Evolutionary conservation across 2,329 filamentous ascomycete species (phyloP), one percentile per base, ranked within the genome.

Genomic region (Xylariaceae sp.): DNA sequence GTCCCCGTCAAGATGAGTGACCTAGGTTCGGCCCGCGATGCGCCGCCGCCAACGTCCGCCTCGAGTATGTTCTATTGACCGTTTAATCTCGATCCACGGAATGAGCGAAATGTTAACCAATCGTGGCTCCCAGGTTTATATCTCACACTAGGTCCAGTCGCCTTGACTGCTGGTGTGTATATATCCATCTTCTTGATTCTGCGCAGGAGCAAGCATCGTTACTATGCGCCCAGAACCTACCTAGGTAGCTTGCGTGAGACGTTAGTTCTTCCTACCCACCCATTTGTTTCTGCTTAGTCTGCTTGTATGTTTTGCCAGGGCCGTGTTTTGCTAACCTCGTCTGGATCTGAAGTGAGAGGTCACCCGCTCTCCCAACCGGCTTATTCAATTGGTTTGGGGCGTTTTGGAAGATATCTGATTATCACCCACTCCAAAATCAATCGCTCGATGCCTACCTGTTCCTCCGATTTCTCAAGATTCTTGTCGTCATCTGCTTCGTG

Each of bases 371-470:
- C 0, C 84, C 87, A 2, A 78, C 72, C 30, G 87, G 88, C 56
- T 72, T 85, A 51, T 76, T 89, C 67, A 83, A 88, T 66, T 92
- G 88, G 88, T 74, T 91, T 59, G 75, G 75, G 8, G 77, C 81
- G 10, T 89, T 90, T 75, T 88, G 84, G 76, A 82, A 81, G 67
- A 81, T 83, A 49, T 82, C 82, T 2, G 92, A 97, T 72, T 86
- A 86, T 47, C 91, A 90, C 70, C 85, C 92, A 30, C 83, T 97
- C 18, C 90, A 94, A 69, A 91, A 96, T 76, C 90, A 93, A 72
- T 95, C 92, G 0, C 83, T 99, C 63, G 93, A 99, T 72, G 89
- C 89, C 37, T 97, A 93, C 74, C 85, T 97, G 55, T 91, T 95
- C 73, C 80, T 97, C 34, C 90, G 93, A 42, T 96, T 93, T 70